Conservation (phyloP, 306 rosid species). For the Casuarina cunninghamiana region DNA sequence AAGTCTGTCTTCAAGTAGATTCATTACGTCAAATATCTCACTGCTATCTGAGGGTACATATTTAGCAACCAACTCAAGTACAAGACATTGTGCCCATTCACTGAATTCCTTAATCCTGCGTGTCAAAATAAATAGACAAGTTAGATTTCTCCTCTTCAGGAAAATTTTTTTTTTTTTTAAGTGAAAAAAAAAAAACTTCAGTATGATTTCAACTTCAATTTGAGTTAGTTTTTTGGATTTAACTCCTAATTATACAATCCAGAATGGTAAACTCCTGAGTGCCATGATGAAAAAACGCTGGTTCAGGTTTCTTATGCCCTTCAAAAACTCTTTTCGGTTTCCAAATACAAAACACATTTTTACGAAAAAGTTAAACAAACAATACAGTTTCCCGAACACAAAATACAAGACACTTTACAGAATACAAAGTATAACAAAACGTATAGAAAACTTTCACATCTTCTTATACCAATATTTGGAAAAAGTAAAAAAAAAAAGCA, state of each 20-base stretch:
- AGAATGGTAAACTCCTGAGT: neutral
- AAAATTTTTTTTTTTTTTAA: neutral
- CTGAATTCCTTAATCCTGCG: constrained; percentile 91
- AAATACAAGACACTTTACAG: too few relatives aligned
- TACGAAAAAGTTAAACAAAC: too few relatives aligned
- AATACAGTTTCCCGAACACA: too few relatives aligned
- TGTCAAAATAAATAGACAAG: constrained; percentile 21
- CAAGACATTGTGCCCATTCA: constrained; percentile 97
- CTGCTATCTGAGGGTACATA: constrained; percentile 79
- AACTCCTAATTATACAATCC: neutral
- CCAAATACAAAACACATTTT: too few relatives aligned
- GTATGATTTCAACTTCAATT: neutral
- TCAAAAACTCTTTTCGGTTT: too few relatives aligned
- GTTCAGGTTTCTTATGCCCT: too few relatives aligned
- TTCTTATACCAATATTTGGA: too few relatives aligned
- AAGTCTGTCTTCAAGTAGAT: constrained; percentile 98
- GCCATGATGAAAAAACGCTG: neutral
- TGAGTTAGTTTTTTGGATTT: neutral
- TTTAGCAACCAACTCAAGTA: constrained; percentile 84
- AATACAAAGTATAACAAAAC: too few relatives aligned
- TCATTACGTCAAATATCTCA: constrained; percentile 97
- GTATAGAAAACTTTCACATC: too few relatives aligned
- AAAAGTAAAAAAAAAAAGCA: too few relatives aligned
- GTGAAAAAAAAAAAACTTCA: neutral
- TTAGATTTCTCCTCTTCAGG: constrained; percentile 8